Evolutionary conservation across 129 eudicot species (phyloP).

Genomic region (Tagetes patula): DNA sequence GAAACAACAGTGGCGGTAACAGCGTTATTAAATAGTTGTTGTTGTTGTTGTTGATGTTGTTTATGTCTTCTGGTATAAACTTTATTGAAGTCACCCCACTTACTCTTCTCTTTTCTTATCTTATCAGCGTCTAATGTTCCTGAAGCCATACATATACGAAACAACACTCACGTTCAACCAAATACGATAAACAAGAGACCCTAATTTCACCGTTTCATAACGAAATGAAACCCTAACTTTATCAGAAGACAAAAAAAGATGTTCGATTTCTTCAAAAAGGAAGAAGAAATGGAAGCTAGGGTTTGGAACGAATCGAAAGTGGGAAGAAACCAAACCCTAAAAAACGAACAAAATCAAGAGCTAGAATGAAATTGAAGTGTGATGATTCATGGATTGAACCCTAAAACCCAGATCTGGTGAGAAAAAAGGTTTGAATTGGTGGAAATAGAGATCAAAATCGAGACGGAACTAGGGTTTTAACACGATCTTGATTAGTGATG

Average conservation of each 20-base stretch:
- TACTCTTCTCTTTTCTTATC: conserved; percentile 43
- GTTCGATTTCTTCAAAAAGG: conserved; percentile 32
- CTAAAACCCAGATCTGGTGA: conserved; percentile 30
- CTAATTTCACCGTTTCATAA: conserved; percentile 11
- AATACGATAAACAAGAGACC: conserved; percentile 27
- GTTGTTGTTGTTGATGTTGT: neutral
- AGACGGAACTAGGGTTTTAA: conserved; percentile 33
- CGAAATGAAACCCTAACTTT: conserved; percentile 22
- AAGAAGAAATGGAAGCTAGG: conserved; percentile 36
- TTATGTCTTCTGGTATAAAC: conserved; percentile 59
- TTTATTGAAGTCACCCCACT: conserved; percentile 51
- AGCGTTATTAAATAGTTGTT: conserved; percentile 21
- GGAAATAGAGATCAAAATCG: conserved; percentile 17
- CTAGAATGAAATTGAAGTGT: conserved; percentile 1
- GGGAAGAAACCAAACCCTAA: conserved; percentile 12
- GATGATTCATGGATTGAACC: neutral
- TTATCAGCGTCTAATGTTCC: conserved; percentile 56
- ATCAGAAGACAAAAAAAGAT: conserved; percentile 25
- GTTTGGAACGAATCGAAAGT: conserved; percentile 22
- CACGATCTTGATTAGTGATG: conserved; percentile 29
- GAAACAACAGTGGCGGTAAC: conserved; percentile 10
- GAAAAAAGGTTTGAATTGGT: conserved; percentile 9
- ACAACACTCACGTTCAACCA: conserved; percentile 21
- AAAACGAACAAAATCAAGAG: conserved; percentile 4
- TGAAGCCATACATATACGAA: conserved; percentile 79